Base-by-base conservation (phyloP, 78 protist species). In the Dictyostelium capitatum region DNA sequence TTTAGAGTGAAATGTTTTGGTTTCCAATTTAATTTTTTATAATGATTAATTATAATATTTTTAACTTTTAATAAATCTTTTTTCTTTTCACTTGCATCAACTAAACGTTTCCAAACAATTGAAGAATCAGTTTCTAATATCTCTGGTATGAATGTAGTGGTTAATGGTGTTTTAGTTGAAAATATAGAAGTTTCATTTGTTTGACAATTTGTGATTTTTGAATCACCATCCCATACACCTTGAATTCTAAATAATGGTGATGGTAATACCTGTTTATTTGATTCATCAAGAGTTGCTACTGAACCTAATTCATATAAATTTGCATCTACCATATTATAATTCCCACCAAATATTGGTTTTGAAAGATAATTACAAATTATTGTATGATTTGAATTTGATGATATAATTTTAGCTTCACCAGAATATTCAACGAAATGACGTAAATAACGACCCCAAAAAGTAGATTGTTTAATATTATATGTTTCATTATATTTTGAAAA, bases 271-370 rank as follows among this genome's bases (percentile, higher is more conserved):
- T 37, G 43, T 37, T 37, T 37, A 37, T 37, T 37, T 37, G 43
- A 37, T 37, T 37, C 2, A 37, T 37, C 43, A 37, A 37, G 43
- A 3, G 43, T 37, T 37, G 43, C 6, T 37, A 37, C 43, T 11
- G 23, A 30, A 62, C 23, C 70, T 11, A 14, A 14, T 11, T 62
- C 10, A n/a, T 25, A 62, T 62, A 62, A 25, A 4, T 62, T 62
- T 4, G 70, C 70, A 0, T 62, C 70, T 0, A 62, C 15, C 19
- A 62, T 25, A 25, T 62, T 62, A 25, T 25, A 30, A 23, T 10
- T 62, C 11, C 70, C 70, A 62, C 70, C 70, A 62, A 62, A 11
- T 25, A 62, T 11, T 62, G 70, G 70, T 62, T 62, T 62, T 25
- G 70, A 11, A 11, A 25, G 2, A 67, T 11, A 67, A 17, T 67